Base-by-base conservation (phyloP, 208 protist genomes). In the Trichomonas gallinae region DNA sequence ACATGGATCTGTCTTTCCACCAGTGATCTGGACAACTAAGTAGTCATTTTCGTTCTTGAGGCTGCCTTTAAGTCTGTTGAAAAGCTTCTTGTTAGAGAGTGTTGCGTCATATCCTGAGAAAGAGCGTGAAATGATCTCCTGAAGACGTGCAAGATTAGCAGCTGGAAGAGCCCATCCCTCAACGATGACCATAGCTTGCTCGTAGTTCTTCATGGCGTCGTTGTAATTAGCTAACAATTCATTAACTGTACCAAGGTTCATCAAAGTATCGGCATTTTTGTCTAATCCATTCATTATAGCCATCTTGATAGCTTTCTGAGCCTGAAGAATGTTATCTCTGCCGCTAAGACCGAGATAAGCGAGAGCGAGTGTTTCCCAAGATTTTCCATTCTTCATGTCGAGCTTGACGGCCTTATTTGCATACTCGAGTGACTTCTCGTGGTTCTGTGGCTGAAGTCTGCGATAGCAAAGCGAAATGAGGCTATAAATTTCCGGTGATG, bases 371-470 rank as follows among this genome's bases (percentile, higher is more conserved):
- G 44, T 93, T 58, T 44, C 87, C 87, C 87, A 93, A 4, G 87
- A 42, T 36, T 93, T 93, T 93, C 87, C 87, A 38, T n/a, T 51
- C 44, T 48, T 93, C 40, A 93, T 48, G 10, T 93, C 87, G 15
- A 93, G 44, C 46, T 93, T 93, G 44, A 93, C 87, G 38, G 87
- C 87, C 44, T 93, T 17, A 8, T 93, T 93, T 38, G 87, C 87
- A 17, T 93, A 93, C 15, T 93, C 87, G 51, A 93, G 87, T 0
- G 87, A 93, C 44, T 93, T 48, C 34, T 93, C 13, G 10, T 23
- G 11, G 44, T 93, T 44, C 34, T 93, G 42, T 51, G 42, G 15
- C 44, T 93, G 15, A 15, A 51, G 13, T 34, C 87, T 48, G n/a
- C 87, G 23, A 10, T 58, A 51, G 31, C 44, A 93, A 15, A 93